Evolutionary conservation across 73 alveolate genomes (phyloP).

Genomic region (Paramecium caudatum): DNA sequence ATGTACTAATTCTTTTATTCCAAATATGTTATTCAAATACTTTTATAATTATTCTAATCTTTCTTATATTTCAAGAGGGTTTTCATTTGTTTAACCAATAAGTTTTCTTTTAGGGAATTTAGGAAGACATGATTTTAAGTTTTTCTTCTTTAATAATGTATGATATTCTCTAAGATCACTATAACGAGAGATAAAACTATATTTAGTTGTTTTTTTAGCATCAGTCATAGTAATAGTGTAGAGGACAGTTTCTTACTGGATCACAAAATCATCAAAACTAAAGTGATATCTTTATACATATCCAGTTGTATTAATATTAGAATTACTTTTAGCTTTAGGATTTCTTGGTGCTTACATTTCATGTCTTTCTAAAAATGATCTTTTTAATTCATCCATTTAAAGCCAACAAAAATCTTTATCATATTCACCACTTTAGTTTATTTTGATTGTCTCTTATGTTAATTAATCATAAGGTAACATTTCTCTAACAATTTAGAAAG

Average conservation of each 20-base stretch:
- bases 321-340: background rate
- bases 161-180: constrained; percentile 49
- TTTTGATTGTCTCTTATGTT: background rate
- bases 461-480: background rate
- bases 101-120: constrained; percentile 45
- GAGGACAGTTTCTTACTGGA: background rate
- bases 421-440: background rate
- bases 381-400: constrained; percentile 59
- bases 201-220: background rate
- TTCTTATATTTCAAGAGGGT: constrained; percentile 29
- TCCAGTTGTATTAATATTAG: background rate
- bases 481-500: background rate
- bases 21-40: background rate
- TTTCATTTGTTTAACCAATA: constrained; percentile 19
- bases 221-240: constrained; percentile 12
- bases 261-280: background rate
- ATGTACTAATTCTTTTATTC: background rate
- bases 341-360: background rate
- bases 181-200: constrained; percentile 23
- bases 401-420: constrained; percentile 38
- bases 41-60: background rate
- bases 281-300: constrained; percentile 37
- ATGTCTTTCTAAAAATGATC: constrained; percentile 36
- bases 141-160: background rate
- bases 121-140: background rate